Evolutionary conservation across 2,329 filamentous ascomycete genomes (phyloP).

Genomic region (Botrytis pseudocinerea): DNA sequence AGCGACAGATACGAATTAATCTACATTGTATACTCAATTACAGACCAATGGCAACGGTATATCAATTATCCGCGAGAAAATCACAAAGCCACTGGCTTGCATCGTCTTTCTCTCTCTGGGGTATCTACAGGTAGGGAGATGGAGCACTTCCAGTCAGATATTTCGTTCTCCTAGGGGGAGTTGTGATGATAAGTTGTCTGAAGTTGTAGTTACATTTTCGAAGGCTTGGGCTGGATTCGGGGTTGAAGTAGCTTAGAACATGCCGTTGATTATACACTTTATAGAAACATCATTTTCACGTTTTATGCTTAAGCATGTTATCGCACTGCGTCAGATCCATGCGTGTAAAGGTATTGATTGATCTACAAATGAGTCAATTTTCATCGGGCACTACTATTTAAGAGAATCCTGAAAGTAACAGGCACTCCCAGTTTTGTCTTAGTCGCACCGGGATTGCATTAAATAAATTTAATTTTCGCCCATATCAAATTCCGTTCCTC

Average conservation of each 20-base stretch:
- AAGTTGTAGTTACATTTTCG: not conserved
- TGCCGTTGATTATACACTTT: not conserved
- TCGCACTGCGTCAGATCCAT: not conserved
- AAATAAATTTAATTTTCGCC: not conserved
- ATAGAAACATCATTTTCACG: not conserved
- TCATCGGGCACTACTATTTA: not conserved
- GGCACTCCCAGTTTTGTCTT: not conserved
- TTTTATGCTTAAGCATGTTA: not conserved
- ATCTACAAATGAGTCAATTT: not conserved
- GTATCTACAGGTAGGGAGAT: not conserved
- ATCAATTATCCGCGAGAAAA: not conserved
- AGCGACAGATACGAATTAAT: not conserved
- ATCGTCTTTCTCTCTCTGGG: not conserved
- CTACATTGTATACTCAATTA: not conserved
- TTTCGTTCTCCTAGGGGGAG: not conserved
- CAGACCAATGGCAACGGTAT: not conserved
- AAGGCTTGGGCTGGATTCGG: not conserved
- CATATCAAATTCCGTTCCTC: not conserved
- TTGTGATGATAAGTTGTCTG: not conserved
- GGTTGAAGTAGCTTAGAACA: not conserved
- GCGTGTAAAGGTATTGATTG: not conserved
- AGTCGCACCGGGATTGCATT: not conserved
- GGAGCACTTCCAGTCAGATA: not conserved
- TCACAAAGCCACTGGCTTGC: not conserved
- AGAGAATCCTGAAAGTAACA: accelerated